Evolutionary conservation across 2,329 filamentous ascomycete species (phyloP).

Genomic region (Endocalyx cinctus): DNA sequence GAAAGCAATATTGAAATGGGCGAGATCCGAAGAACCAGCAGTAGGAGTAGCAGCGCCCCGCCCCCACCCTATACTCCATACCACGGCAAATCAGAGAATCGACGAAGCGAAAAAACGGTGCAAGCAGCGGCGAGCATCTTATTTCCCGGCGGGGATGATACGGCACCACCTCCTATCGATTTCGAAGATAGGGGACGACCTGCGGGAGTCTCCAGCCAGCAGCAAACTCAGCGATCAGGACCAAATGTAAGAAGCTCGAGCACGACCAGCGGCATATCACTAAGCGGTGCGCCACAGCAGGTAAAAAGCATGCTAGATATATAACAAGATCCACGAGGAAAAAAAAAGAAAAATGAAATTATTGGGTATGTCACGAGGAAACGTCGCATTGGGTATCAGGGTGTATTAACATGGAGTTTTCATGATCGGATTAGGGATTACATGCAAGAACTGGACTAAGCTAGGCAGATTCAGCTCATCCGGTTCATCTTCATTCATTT

Average conservation of each 20-base stretch:
- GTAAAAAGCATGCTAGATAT: neutral
- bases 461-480: too few relatives aligned
- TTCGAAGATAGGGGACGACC: neutral
- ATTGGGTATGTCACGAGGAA: too few relatives aligned
- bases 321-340: too few relatives aligned
- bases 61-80: slow-evolving; percentile 29
- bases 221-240: neutral
- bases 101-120: slow-evolving; percentile 40
- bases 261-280: neutral
- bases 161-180: neutral
- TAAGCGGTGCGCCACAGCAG: neutral
- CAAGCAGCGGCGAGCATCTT: slow-evolving; percentile 40
- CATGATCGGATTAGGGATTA: too few relatives aligned
- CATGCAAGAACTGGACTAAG: too few relatives aligned
- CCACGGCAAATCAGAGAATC: slow-evolving; percentile 38
- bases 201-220: neutral
- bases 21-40: slow-evolving; percentile 28
- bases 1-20: slow-evolving; percentile 35
- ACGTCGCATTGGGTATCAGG: too few relatives aligned
- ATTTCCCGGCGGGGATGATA: slow-evolving; percentile 38
- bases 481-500: too few relatives aligned
- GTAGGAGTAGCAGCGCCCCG: slow-evolving; percentile 16
- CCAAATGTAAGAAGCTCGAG: neutral
- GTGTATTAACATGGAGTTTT: too few relatives aligned
- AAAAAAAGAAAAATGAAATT: too few relatives aligned